These are phyloP conservation scores for Neofusicoccum sp. DNA, from an alignment of 2,329 filamentous ascomycete genomes.

Conservation along the genomic window DNA sequence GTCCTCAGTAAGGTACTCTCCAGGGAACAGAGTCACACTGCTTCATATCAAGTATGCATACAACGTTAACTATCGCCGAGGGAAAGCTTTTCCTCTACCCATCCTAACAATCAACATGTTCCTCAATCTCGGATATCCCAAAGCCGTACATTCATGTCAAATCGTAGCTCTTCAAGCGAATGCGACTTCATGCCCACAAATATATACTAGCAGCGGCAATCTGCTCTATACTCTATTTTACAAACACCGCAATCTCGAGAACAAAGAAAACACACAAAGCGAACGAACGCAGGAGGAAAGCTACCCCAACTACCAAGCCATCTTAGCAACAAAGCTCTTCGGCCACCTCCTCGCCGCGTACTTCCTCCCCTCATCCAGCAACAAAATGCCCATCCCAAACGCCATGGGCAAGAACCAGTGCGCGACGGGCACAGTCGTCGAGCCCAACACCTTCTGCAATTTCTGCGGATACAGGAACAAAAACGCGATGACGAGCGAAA, in stretches of 20 bases:
- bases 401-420: slow-evolving; percentile 77
- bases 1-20: no score
- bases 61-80: no score
- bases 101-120: no score
- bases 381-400: slow-evolving; percentile 66
- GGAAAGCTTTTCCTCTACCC: no score
- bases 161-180: no score
- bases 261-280: neutral
- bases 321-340: slow-evolving; percentile 56
- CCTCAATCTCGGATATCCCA: no score
- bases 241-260: neutral
- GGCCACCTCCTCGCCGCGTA: slow-evolving; percentile 64
- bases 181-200: no score
- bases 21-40: no score
- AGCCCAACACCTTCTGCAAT: slow-evolving; percentile 64
- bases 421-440: slow-evolving; percentile 66
- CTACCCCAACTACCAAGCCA: slow-evolving; percentile 59
- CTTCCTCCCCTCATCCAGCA: slow-evolving; percentile 70
- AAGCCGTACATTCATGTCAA: no score
- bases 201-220: no score
- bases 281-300: neutral
- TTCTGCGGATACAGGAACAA: slow-evolving; percentile 64
- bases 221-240: neutral
- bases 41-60: no score
- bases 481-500: slow-evolving; percentile 69